A percentile compares a stretch with the other conserved stretches of the same genome.
Evolutionary conservation across 495 filamentous ascomycete species (phyloP).

Genomic region (Haplographium delicatum): DNA sequence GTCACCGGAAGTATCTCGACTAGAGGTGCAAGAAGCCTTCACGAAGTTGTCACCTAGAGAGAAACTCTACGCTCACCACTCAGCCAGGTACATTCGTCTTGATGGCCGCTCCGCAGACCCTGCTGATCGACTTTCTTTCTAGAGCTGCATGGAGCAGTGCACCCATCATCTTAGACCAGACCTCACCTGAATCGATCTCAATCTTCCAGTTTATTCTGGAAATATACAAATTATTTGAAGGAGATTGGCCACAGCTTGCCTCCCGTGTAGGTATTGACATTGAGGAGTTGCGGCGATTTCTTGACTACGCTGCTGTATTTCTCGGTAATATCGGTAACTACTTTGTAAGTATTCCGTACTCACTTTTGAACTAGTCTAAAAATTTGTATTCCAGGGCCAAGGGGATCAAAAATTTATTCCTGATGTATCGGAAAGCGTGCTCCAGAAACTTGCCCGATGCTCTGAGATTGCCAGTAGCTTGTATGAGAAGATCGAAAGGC

Average conservation of each 20-base stretch:
- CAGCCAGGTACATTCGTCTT: background rate
- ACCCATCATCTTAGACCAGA: conserved; percentile 34
- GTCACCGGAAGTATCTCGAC: background rate
- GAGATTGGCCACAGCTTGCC: conserved; percentile 28
- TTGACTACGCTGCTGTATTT: conserved; percentile 31
- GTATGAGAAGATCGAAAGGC: background rate
- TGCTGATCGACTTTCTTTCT: background rate
- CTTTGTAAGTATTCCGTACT: conserved; percentile 17
- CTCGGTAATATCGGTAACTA: conserved; percentile 35
- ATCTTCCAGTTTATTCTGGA: conserved; percentile 36
- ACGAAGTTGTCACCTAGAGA: conserved; percentile 16
- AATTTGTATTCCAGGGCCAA: conserved; percentile 19
- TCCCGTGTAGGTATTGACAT: background rate
- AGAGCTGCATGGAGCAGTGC: conserved; percentile 36
- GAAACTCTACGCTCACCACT: conserved; percentile 29
- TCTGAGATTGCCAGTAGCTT: conserved; percentile 1
- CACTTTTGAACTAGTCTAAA: background rate
- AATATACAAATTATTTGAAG: conserved; percentile 27
- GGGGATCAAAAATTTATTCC: conserved; percentile 32
- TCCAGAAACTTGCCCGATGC: background rate
- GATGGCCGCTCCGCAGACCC: background rate
- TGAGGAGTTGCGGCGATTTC: conserved; percentile 25
- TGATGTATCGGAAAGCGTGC: conserved; percentile 1
- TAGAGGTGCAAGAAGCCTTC: background rate
- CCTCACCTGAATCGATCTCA: conserved; percentile 32